A percentile compares a stretch with the other conserved stretches of the same genome.
phyloP scores from a whole-genome alignment of 2,329 filamentous ascomycete genomes.

The Nothophoma quercina region DNA sequence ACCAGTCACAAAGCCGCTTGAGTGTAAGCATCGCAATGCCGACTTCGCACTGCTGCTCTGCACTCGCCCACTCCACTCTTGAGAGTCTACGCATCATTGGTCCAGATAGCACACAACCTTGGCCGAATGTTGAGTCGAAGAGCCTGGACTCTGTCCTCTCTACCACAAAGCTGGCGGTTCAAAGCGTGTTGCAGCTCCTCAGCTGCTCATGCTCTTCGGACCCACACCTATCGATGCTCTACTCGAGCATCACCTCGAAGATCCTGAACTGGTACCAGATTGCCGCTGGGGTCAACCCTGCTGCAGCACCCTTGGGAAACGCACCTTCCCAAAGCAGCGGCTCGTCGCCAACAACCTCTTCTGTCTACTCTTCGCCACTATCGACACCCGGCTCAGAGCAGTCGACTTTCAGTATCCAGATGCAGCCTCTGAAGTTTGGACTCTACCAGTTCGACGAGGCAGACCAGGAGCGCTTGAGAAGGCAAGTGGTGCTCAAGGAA shows the following conservation, averaged over 20 bases:
- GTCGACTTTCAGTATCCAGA: conserved; percentile 29
- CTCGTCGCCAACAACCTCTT: conserved; percentile 24
- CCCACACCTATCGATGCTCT: conserved; percentile 46
- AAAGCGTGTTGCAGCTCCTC: conserved; percentile 40
- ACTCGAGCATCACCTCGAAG: conserved; percentile 45
- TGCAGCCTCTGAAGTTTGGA: conserved; percentile 37
- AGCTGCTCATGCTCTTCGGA: conserved; percentile 42
- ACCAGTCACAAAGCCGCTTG: conserved; percentile 21
- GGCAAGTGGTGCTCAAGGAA: conserved; percentile 39
- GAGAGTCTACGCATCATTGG: conserved; percentile 39
- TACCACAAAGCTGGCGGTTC: conserved; percentile 35
- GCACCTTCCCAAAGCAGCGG: conserved; percentile 23
- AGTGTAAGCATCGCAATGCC: conserved; percentile 29
- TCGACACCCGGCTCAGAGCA: conserved; percentile 25
- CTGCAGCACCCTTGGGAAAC: conserved; percentile 19
- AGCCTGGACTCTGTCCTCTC: conserved; percentile 40
- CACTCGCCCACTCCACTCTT: conserved; percentile 39
- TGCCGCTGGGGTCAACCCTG: conserved; percentile 33
- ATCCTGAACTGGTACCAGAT: conserved; percentile 45
- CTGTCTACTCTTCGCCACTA: conserved; percentile 28
- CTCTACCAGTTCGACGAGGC: conserved; percentile 38
- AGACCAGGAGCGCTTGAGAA: conserved; percentile 34
- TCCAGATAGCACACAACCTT: conserved; percentile 23
- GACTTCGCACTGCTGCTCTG: conserved; percentile 40
- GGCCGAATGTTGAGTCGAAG: conserved; percentile 27